Base-by-base conservation (phyloP, 2,329 filamentous ascomycete genomes). In the Aciculosporium take region DNA sequence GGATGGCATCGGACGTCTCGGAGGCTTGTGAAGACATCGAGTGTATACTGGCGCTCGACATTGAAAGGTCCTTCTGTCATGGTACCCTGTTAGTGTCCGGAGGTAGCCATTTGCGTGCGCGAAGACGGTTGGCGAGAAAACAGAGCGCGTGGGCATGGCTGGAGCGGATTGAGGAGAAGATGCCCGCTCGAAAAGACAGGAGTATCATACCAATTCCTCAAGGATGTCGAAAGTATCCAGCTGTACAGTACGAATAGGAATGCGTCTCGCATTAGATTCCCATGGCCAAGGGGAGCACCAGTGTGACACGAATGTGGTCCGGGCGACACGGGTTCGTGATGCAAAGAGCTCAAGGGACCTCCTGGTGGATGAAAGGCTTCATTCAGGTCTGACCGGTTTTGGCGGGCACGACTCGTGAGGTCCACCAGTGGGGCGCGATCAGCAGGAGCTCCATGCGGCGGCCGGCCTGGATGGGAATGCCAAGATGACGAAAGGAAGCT, bases 11-110 rank as follows among this genome's bases (percentile, higher is more conserved):
- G 44, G 53, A 49, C 46, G 53, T 53, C 41, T 48, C 48, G 39
- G 55, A 46, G 45, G 45, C 52, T 46, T 46, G 52, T 40, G 60
- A 51, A 45, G 60, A 54, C 61, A 64, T 64, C 50, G 48, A 48
- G 47, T 46, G 41, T 53, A 46, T 6, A 41, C 35, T n/a, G 50
- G 46, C 44, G 50, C 54, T 40, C 10, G 20, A 12, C 18, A n/a
- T n/a, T n/a, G 20, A 40, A 33, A 25, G 50, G 49, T n/a, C 51
- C n/a, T 7, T 25, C 12, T 36, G 25, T n/a, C 9, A 29, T 20
- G 6, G 6, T 10, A 5, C 4, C 7, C 27, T 7, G 29, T 33
- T 18, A 34, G 28, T 34, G 20, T 17, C 15, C 12, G 13, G 6
- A 6, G 17, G 15, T 21, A 10, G 36, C 31, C 12, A 34, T 21